Base-by-base conservation (phyloP, 805 yeast species). In the Wickerhamomyces chaumierensis region DNA sequence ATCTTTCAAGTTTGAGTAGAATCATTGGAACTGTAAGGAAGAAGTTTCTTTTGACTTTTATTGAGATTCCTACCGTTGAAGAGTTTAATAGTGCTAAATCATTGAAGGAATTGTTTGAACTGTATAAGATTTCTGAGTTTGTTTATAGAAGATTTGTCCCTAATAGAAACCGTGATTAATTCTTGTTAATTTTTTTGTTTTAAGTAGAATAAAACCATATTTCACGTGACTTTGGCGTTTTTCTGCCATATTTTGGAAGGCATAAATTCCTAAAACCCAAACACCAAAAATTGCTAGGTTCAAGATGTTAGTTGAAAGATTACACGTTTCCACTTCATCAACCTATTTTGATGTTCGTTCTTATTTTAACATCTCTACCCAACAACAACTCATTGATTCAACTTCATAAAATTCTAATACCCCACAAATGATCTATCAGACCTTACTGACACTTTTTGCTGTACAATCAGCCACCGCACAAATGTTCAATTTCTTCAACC, bases 11-110 rank as follows among this genome's bases (percentile, higher is more conserved):
- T 2, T 56, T 76, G 19, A 77, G 81, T 35, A 71, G 99, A 42
- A 95, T 92, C 2, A 74, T 85, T 34, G 82, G 94, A 0, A 84
- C 88, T 17, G 97, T 92, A 12, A 78, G 78, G 51, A 92, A 92
- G 64, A 75, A 76, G 8, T 58, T 88, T 46, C 71, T 88, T 1
- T 51, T 86, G 31, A 72, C 73, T 33, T 85, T 72, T 56, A 84
- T 92, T 9, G 75, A 73, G 31, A 52, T 62, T 12, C 81, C 87
- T 2, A 33, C 43, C 0, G 46, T 61, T n/a, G 56, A 53, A 11
- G 59, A 52, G 35, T 57, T 60, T 47, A 49, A 51, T 36, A n/a
- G 36, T 12, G 38, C 37, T 29, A 34, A 43, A 28, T 46, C 53
- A 44, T 39, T 69, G 45, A 44, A 48, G 14, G 54, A 54, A 7